A percentile compares a stretch with the other conserved stretches of the same genome.
These are phyloP conservation scores for Oryza coarctata DNA, from an alignment of 176 grass and related monocot species.

Conservation along the genomic window DNA sequence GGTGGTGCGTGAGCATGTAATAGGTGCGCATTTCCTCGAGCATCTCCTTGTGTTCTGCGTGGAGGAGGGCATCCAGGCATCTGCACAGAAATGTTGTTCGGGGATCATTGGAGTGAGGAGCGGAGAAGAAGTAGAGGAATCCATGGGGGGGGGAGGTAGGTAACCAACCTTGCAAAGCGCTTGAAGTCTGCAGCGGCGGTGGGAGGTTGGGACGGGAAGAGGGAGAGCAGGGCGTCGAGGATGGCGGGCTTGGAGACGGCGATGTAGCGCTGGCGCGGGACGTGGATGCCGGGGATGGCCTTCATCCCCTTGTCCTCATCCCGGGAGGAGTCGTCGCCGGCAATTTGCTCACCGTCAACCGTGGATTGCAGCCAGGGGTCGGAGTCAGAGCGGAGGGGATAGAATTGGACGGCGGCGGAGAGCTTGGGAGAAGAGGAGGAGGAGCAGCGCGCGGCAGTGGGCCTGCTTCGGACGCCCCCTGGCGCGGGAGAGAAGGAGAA, in stretches of 20 bases:
- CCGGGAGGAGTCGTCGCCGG: not conserved
- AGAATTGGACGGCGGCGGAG: constrained; percentile 13
- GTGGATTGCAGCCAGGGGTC: not conserved
- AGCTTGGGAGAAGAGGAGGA: constrained; percentile 9
- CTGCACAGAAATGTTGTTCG: constrained; percentile 13
- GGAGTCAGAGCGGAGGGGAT: constrained; percentile 23
- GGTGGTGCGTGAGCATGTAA: constrained; percentile 49
- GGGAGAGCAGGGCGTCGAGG: constrained; percentile 59
- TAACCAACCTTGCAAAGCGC: constrained; percentile 47
- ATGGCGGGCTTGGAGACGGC: constrained; percentile 62
- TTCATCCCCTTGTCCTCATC: not conserved
- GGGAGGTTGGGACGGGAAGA: constrained; percentile 39
- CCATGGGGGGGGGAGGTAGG: not conserved
- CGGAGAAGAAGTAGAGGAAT: not conserved
- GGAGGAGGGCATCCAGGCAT: constrained; percentile 77
- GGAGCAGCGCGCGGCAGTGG: constrained; percentile 23
- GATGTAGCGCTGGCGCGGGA: constrained; percentile 89
- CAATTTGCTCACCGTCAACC: not conserved
- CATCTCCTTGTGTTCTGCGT: constrained; percentile 89
- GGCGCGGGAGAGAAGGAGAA: not conserved
- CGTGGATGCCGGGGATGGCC: constrained; percentile 61
- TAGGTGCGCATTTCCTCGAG: constrained; percentile 87
- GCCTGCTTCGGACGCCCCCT: not conserved
- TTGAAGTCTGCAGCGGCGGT: constrained; percentile 38
- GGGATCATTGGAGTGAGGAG: not conserved